Percentiles rank a stretch among this genome's conserved stretches.
phyloP scores from a whole-genome alignment of 2,329 filamentous ascomycete genomes.

The Cladosporium oxysporum region DNA sequence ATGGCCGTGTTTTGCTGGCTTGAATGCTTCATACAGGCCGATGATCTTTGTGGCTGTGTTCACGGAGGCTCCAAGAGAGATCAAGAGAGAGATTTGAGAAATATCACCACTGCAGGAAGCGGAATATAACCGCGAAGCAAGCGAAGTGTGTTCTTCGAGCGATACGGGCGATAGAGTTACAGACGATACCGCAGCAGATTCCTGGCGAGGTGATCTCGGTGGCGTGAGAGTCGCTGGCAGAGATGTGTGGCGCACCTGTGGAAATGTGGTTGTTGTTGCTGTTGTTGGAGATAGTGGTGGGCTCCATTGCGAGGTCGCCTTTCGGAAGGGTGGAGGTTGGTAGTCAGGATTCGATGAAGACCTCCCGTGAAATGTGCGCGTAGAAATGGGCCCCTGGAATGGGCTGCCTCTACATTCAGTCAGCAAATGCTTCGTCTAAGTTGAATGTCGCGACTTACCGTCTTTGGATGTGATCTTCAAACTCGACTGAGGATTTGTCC shows the following conservation, averaged over 20 bases:
- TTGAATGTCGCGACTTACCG: slow-evolving; percentile 20
- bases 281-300: slow-evolving; percentile 34
- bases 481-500: slow-evolving; percentile 22
- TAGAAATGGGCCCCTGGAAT: not conserved
- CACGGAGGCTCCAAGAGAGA: slow-evolving; percentile 33
- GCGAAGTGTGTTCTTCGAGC: slow-evolving; percentile 21
- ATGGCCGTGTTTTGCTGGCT: slow-evolving; percentile 36
- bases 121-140: slow-evolving; percentile 32
- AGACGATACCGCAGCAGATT: not conserved
- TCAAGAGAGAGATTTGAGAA: slow-evolving; percentile 29
- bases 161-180: not conserved
- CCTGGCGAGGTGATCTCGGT: slow-evolving; percentile 5
- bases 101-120: slow-evolving; percentile 36
- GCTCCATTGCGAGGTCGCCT: slow-evolving; percentile 34
- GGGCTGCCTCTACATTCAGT: not conserved
- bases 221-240: slow-evolving; percentile 20
- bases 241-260: slow-evolving; percentile 21
- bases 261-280: slow-evolving; percentile 22
- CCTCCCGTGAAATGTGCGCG: slow-evolving; percentile 9
- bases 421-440: not conserved
- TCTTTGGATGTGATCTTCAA: slow-evolving; percentile 24
- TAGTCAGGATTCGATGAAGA: slow-evolving; percentile 13
- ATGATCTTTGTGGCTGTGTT: slow-evolving; percentile 31
- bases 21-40: slow-evolving; percentile 37
- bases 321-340: slow-evolving; percentile 30